phyloP scores from a whole-genome alignment of 2,329 filamentous ascomycete species.

The Didymella glomerata region DNA sequence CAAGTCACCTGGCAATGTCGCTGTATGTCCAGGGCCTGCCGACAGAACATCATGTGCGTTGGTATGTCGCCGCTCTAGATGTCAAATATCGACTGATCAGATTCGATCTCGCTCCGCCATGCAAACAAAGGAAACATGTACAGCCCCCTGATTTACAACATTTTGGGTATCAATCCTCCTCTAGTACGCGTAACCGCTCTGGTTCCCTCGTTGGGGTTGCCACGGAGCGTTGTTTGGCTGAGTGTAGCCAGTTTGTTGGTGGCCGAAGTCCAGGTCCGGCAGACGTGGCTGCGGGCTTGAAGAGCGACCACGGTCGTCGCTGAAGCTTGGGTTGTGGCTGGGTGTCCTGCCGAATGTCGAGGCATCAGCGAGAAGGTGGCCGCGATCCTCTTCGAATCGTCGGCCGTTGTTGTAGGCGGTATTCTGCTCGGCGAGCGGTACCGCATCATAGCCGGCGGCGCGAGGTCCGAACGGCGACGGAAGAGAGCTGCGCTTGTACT shows the following conservation, averaged over 20 bases:
- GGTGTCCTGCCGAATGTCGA: slow-evolving; percentile 44
- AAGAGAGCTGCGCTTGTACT: slow-evolving; percentile 52
- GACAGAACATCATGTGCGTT: slow-evolving; percentile 22
- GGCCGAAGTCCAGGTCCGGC: slow-evolving; percentile 41
- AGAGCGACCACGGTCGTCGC: slow-evolving; percentile 32
- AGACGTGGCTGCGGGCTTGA: slow-evolving; percentile 42
- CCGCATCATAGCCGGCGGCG: slow-evolving; percentile 47
- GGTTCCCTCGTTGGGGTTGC: slow-evolving; percentile 37
- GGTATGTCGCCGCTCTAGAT: slow-evolving; percentile 21
- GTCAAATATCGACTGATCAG: slow-evolving; percentile 9
- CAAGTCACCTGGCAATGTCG: slow-evolving; percentile 21
- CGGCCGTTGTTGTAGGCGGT: slow-evolving; percentile 40
- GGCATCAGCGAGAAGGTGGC: slow-evolving; percentile 47
- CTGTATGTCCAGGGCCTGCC: slow-evolving; percentile 22
- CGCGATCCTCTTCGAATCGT: slow-evolving; percentile 38
- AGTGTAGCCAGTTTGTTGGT: slow-evolving; percentile 31
- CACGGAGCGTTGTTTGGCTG: slow-evolving; percentile 33
- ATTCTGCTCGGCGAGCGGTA: slow-evolving; percentile 49
- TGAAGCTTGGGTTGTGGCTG: slow-evolving; percentile 37
- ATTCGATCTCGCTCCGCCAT: slow-evolving; percentile 15
- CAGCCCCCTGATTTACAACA: slow-evolving; percentile 12
- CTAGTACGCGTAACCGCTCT: slow-evolving; percentile 41
- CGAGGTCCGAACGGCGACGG: slow-evolving; percentile 42
- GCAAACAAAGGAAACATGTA: slow-evolving; percentile 24
- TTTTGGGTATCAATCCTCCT: slow-evolving; percentile 22